A percentile compares a stretch with the other conserved stretches of the same genome.
These are phyloP conservation scores for Fusarium sp. DNA, from an alignment of 2,329 filamentous ascomycete species.

Conservation along the genomic window DNA sequence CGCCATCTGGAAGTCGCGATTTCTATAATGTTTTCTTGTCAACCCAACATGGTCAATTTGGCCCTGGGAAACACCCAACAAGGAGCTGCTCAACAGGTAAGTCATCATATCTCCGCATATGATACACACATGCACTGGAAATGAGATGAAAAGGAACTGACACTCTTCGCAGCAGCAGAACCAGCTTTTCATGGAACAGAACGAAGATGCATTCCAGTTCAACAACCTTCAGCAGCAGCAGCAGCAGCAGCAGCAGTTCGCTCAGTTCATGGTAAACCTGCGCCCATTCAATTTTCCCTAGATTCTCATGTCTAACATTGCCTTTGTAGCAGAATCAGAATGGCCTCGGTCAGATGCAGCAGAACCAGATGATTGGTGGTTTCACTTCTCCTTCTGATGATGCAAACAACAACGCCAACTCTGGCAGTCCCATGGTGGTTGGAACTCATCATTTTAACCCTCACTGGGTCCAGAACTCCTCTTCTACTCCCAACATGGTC, in stretches of 20 bases:
- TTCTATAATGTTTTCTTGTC: constrained; percentile 7
- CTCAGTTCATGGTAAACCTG: not conserved
- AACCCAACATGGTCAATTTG: not conserved
- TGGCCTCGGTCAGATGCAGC: not conserved
- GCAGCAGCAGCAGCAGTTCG: not conserved
- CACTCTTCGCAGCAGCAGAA: not conserved
- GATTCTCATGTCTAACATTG: not conserved
- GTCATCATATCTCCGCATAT: not conserved
- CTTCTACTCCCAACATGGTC: not conserved
- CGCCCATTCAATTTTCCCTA: too few species aligned
- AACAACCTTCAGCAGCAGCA: not conserved
- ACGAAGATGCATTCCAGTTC: not conserved
- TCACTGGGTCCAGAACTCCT: not conserved
- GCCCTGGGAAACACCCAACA: not conserved
- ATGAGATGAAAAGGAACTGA: constrained; percentile 7
- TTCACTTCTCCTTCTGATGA: not conserved
- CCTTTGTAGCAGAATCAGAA: not conserved
- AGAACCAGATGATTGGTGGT: not conserved
- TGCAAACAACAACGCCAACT: not conserved
- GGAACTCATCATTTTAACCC: not conserved
- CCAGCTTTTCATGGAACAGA: not conserved
- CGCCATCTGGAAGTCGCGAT: not conserved
- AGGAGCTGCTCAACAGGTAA: not conserved
- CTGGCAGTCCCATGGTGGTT: not conserved
- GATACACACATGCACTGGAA: not conserved